Conservation (phyloP, 495 filamentous ascomycete species). For the Lasiosphaeria ovina region DNA sequence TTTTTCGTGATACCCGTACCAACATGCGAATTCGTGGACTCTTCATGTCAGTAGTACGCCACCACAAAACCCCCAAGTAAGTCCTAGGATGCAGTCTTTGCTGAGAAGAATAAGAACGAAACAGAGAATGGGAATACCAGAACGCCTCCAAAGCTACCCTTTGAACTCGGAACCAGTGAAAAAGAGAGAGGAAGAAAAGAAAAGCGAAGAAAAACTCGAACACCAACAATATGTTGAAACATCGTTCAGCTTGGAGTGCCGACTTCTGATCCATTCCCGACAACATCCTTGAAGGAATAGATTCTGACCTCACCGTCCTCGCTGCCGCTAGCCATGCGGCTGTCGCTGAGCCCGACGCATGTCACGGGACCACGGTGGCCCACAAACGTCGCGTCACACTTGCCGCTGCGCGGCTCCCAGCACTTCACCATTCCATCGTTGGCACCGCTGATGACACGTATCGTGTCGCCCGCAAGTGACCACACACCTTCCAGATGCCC, state of each 20-base stretch:
- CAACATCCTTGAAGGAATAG: conserved; percentile 71
- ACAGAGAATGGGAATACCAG: no score
- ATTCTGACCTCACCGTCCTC: conserved; percentile 90
- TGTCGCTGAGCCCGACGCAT: conserved; percentile 78
- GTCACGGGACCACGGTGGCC: conserved; percentile 77
- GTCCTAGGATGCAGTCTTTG: no score
- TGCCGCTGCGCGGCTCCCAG: conserved; percentile 90
- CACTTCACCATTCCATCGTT: conserved; percentile 95
- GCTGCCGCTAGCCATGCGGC: conserved; percentile 80
- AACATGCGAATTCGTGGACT: no score
- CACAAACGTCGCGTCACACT: conserved; percentile 85
- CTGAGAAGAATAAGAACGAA: no score
- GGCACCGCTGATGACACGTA: conserved; percentile 83
- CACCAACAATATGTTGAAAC: neutral
- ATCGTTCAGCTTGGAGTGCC: conserved; percentile 33
- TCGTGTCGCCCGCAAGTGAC: conserved; percentile 86
- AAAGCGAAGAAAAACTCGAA: conserved; percentile 2
- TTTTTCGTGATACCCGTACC: neutral
- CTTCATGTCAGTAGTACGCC: no score
- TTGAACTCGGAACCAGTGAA: no score
- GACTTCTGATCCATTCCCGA: conserved; percentile 32
- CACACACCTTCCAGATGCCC: conserved; percentile 96
- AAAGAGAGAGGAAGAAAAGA: neutral
- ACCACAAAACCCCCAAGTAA: no score
- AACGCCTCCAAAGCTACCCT: no score